These are phyloP conservation scores for Simmondsia chinensis DNA, from an alignment of 148 eudicot species.

Conservation along the genomic window DNA sequence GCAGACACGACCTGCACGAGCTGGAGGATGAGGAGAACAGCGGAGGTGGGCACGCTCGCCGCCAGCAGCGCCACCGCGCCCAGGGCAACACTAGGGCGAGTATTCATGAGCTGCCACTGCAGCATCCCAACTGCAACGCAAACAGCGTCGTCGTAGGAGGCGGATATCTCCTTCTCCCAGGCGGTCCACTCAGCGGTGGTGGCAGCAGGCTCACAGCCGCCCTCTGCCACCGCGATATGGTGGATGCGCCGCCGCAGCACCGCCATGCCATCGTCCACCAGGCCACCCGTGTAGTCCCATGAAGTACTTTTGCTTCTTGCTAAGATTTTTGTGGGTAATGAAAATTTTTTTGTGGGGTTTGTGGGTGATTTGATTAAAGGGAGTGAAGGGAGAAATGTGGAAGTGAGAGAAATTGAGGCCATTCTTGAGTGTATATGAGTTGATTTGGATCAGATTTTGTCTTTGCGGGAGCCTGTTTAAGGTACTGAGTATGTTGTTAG, in stretches of 20 bases:
- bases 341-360: no score
- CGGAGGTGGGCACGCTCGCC: constrained; percentile 30
- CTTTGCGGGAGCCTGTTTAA: no score
- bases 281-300: constrained; percentile 12
- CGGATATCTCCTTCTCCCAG: constrained; percentile 44
- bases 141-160: constrained; percentile 22
- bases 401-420: no score
- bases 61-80: constrained; percentile 19
- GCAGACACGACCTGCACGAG: neutral
- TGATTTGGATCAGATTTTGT: no score
- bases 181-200: constrained; percentile 44
- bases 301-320: no score
- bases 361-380: no score
- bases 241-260: constrained; percentile 34
- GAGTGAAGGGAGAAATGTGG: no score
- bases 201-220: constrained; percentile 29
- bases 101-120: constrained; percentile 26
- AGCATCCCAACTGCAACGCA: constrained; percentile 25
- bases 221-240: constrained; percentile 35
- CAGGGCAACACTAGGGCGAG: constrained; percentile 36
- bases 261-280: constrained; percentile 39
- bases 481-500: no score
- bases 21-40: constrained; percentile 14
- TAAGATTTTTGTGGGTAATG: no score
- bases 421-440: no score